Evolutionary conservation across 2,329 filamentous ascomycete genomes (phyloP), one percentile per base, ranked within the genome.

Genomic region (Dothiorella sarmentorum): DNA sequence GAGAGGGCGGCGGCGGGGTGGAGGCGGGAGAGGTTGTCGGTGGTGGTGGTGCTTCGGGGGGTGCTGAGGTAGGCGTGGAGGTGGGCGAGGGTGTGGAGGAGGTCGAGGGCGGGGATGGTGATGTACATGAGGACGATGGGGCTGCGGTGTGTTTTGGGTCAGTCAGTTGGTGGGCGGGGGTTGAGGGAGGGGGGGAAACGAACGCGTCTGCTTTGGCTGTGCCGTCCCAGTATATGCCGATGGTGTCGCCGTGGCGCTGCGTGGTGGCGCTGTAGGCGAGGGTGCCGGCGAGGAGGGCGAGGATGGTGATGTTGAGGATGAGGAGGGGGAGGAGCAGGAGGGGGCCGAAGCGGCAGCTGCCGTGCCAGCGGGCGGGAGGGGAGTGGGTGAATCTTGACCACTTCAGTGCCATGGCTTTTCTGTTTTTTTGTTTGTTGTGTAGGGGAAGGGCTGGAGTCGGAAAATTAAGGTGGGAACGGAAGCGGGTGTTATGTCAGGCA

Each of bases 301-400:
- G 4, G 3, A 52, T 33, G 31, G 7, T 20, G 37, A 56, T 43
- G 37, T 42, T 6, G 37, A 56, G 10, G 9, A 33, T 2, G 4
- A 56, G 37, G 6, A 56, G 22, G 5, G 26, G 13, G 4, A 29
- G 26, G 3, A 56, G 52, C 7, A 56, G 40, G 31, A 26, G 20
- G 22, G 37, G 37, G 9, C 40, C 37, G 24, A 43, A 33, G 37
- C 29, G 24, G 18, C 42, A n/a, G 3, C 17, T 11, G 26, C 52
- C 26, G 24, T 26, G 24, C 52, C 40, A 44, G 37, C 40, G 52
- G 6, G 18, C 37, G 22, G 37, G 37, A 17, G 52, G 52, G 13
- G 29, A 56, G 11, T 56, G 37, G 26, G 52, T 33, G 52, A 56
- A 52, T 24, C 47, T 20, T 3, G 47, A 52, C 20, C 37, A 52